Percentiles rank a stretch among this genome's conserved stretches.
Conservation (phyloP, 2,329 filamentous ascomycete genomes). For the Cytospora piceae region DNA sequence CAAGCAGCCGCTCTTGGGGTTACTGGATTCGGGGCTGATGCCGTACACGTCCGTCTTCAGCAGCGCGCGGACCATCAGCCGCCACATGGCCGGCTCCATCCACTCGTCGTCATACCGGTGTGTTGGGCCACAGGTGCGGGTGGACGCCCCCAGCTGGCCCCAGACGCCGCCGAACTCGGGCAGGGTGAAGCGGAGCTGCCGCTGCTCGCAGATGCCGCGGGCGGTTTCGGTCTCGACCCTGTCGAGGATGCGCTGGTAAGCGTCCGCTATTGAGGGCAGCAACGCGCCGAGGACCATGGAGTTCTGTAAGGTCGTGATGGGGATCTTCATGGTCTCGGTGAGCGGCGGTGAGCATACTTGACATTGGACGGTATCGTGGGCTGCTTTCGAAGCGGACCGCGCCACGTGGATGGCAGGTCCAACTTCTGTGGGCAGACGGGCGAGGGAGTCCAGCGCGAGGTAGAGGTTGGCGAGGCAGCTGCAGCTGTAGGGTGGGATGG, state of each 20-base stretch:
- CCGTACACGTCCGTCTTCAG: conserved; percentile 63
- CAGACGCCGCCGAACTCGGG: conserved; percentile 54
- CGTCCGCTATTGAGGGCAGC: conserved; percentile 60
- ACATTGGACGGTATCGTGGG: conserved; percentile 58
- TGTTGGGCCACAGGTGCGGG: conserved; percentile 35
- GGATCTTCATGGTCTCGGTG: conserved; percentile 33
- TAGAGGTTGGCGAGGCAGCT: conserved; percentile 55
- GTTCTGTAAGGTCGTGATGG: conserved; percentile 59
- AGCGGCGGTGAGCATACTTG: conserved; percentile 49
- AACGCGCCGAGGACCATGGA: conserved; percentile 63
- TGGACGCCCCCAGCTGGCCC: conserved; percentile 40
- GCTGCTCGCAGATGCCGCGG: conserved; percentile 46
- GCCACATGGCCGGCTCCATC: conserved; percentile 59
- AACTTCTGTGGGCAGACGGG: conserved; percentile 50
- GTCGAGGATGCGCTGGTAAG: conserved; percentile 58
- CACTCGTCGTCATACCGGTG: conserved; percentile 39
- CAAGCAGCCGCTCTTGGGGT: conserved; percentile 27
- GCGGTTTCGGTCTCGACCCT: conserved; percentile 58
- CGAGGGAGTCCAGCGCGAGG: conserved; percentile 54
- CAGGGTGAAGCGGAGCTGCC: conserved; percentile 51
- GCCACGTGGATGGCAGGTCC: conserved; percentile 52
- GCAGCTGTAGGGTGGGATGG: conserved; percentile 39
- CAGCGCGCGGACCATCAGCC: conserved; percentile 56
- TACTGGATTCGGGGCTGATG: conserved; percentile 36
- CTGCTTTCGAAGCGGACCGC: conserved; percentile 51